Conservation (phyloP, 352 stramenopile species). For the Pilasporangium apinafurcum region DNA sequence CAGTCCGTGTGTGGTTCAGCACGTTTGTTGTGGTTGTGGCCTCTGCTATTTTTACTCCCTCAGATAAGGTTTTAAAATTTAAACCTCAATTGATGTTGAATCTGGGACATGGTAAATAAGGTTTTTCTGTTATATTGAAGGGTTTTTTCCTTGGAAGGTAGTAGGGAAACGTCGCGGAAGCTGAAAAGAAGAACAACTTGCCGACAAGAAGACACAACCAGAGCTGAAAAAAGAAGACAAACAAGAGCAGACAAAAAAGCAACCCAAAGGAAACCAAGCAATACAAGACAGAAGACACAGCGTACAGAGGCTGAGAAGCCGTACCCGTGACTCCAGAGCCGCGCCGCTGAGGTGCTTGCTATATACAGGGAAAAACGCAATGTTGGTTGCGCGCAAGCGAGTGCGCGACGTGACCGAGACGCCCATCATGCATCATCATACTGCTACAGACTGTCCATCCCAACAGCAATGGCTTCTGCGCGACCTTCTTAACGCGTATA, state of each 20-base stretch:
- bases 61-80: slow-evolving; percentile 5
- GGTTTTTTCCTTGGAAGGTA: background rate
- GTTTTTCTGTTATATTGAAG: too few relatives aligned
- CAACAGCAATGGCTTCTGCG: slow-evolving; percentile 34
- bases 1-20: slow-evolving; percentile 11
- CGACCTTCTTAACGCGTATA: slow-evolving; percentile 17
- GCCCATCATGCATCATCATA: slow-evolving; percentile 13
- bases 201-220: too few relatives aligned
- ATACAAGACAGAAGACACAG: too few relatives aligned
- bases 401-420: slow-evolving; percentile 18
- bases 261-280: background rate
- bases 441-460: slow-evolving; percentile 6
- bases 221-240: background rate
- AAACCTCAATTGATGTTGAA: background rate
- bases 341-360: too few relatives aligned
- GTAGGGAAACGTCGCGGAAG: slow-evolving; percentile 1
- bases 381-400: slow-evolving; percentile 51
- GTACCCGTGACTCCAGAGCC: too few relatives aligned
- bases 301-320: too few relatives aligned
- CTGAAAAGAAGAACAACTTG: too few relatives aligned
- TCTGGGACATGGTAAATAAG: slow-evolving; percentile 2
- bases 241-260: background rate
- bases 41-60: too few relatives aligned
- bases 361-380: slow-evolving; percentile 4
- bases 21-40: too few relatives aligned